These are phyloP conservation scores for Wallacemonas sp. DNA, from an alignment of 208 protist species.

Conservation along the genomic window DNA sequence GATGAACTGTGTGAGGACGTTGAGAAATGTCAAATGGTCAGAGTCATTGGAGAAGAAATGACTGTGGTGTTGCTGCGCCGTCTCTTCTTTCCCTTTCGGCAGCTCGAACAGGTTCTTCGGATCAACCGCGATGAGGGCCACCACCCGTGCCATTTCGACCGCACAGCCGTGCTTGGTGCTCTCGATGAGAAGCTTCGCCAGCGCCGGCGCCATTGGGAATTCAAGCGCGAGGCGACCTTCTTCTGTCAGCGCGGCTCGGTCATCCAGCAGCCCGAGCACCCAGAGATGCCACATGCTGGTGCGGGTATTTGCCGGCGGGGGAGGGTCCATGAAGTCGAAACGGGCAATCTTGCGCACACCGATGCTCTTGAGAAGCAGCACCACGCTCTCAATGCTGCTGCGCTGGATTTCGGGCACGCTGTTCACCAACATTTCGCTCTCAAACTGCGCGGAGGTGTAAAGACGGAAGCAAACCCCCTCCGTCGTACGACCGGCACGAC, in stretches of 20 bases:
- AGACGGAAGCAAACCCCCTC: conserved; percentile 95
- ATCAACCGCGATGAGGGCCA: conserved; percentile 96
- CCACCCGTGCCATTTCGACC: conserved; percentile 93
- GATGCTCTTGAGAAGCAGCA: conserved; percentile 96
- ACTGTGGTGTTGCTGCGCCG: conserved; percentile 83
- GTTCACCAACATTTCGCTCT: conserved; percentile 95
- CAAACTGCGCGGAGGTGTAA: conserved; percentile 96
- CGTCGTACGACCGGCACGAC: conserved; percentile 97
- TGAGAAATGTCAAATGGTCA: conserved; percentile 99
- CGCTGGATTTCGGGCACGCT: conserved; percentile 98
- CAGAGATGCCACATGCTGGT: conserved; percentile 98
- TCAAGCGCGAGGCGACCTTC: conserved; percentile 96
- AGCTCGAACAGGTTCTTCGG: conserved; percentile 95
- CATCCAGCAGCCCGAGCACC: conserved; percentile 97
- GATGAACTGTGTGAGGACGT: conserved; percentile 97
- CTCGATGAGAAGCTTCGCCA: conserved; percentile 96
- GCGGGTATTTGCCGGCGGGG: conserved; percentile 93
- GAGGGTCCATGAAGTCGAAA: conserved; percentile 99
- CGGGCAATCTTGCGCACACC: conserved; percentile 93
- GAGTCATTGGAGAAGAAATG: conserved; percentile 97
- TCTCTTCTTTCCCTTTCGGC: conserved; percentile 83
- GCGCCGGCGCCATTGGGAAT: conserved; percentile 97
- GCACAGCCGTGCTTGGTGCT: conserved; percentile 77
- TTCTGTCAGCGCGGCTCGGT: conserved; percentile 94
- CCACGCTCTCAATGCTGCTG: conserved; percentile 95